Base-by-base conservation (phyloP, 2,329 filamentous ascomycete genomes). In the Raffaelea ambrosiae region DNA sequence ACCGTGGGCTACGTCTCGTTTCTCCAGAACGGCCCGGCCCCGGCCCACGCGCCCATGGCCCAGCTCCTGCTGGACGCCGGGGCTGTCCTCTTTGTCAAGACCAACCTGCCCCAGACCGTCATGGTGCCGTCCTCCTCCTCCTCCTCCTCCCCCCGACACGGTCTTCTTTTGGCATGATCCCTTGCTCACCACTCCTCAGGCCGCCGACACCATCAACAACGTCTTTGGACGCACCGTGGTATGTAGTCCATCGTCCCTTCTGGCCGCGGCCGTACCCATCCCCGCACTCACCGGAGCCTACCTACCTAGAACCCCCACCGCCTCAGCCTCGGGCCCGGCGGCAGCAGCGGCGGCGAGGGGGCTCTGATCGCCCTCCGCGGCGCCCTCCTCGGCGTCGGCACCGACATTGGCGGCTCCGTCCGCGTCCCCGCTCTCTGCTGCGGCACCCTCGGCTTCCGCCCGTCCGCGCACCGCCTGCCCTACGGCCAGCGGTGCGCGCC, bases 321-420 rank as follows among this genome's bases (percentile, higher is more conserved):
- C 56, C 71, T 76, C 21, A 63, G 63, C 4, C 66, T 78, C 2
- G 83, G 79, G 0, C 73, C 73, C 31, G 83, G 83, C 9, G 83
- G 83, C 5, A 80, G 74, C 33, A 82, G 78, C 0, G 83, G 83
- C 3, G 83, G 83, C 38, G 83, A 86, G 57, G 73, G 74, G 10
- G 81, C 81, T 0, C 66, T 86, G 3, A 70, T 86, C 35, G 66
- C 67, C 0, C 72, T 84, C 48, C 58, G 60, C 9, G 83, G 81
- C 9, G 77, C 73, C 48, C 69, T 73, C 1, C 51, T 83, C 1
- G 83, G 83, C 16, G 67, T 83, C 1, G 81, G 79, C 2, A 80
- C 79, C 1, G 81, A 84, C 52, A 82, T 84, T 44, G 73, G 71
- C 0, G 77, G 77, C 16, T 76, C 71, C 13, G 57, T 81, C 1